A percentile compares a stretch with the other conserved stretches of the same genome.
phyloP scores from a whole-genome alignment of 2,329 filamentous ascomycete genomes.

The Drechslera avenae region DNA sequence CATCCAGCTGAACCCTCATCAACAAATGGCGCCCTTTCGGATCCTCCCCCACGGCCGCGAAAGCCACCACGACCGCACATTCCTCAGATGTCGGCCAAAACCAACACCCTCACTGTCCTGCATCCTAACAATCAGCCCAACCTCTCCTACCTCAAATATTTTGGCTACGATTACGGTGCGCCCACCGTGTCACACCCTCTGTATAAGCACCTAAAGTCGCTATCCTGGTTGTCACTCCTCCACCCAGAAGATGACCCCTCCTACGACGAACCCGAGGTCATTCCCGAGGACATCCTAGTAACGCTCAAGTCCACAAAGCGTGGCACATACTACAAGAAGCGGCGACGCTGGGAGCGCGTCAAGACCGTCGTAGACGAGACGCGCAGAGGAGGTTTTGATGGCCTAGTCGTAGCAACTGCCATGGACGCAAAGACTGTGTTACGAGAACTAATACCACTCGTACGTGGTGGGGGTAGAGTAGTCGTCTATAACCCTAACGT shows the following conservation, averaged over 20 bases:
- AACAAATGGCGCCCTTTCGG: constrained; percentile 17
- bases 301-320: constrained; percentile 81
- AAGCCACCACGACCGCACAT: constrained; percentile 41
- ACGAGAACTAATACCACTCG: constrained; percentile 74
- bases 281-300: constrained; percentile 66
- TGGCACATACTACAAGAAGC: constrained; percentile 86
- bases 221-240: constrained; percentile 92
- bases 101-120: constrained; percentile 79
- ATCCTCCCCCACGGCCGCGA: constrained; percentile 29
- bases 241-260: constrained; percentile 75
- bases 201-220: constrained; percentile 75
- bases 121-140: constrained; percentile 87
- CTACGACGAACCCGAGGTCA: constrained; percentile 69
- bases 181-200: constrained; percentile 74
- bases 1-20: background rate
- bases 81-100: constrained; percentile 66
- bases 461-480: constrained; percentile 81
- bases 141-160: constrained; percentile 85
- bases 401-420: constrained; percentile 77
- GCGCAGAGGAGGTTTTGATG: constrained; percentile 77
- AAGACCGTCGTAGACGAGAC: constrained; percentile 75
- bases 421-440: constrained; percentile 83
- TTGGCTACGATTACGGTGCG: constrained; percentile 76
- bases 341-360: constrained; percentile 76
- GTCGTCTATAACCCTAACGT: constrained; percentile 83